Base-by-base conservation (phyloP, 202 grass and related monocot genomes). In the Elaeis oleifera region DNA sequence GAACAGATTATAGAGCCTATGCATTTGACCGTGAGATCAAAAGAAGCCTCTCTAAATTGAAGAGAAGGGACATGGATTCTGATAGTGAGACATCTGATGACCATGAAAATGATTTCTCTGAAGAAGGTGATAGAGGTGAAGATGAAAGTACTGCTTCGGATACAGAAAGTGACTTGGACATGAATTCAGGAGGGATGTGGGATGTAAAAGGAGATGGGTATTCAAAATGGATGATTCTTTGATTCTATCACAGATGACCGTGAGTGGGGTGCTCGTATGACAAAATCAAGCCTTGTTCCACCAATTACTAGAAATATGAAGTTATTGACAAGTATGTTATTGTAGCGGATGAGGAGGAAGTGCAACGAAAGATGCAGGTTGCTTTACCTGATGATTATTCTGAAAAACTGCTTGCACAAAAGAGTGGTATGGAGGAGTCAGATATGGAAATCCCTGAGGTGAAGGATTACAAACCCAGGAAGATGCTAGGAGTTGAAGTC, bases 221-320 rank as follows among this genome's bases (percentile, higher is more conserved):
- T 56, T 77, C 16, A 90, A 89, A 67, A 70, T 81, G 68, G 70
- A 76, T 56, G 88, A 92, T 28, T 70, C 75, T 54, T 60, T 54
- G 88, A 92, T 28, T 79, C 76, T 72, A 67, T 74, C 39, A 71
- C 63, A 3, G 88, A 92, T 69, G 94, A 99, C 69, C 89, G 82
- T 77, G 89, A 88, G 74, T 84, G 86, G 85, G 94, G 94, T 72
- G 94, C 85, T 59, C 94, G 94, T 69, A 99, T 99, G 94, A 99
- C 94, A 66, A 99, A 99, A 79, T 85, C 88, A 24, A 92, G 94
- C 71, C 80, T 94, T 74, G 94, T 99, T 74, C 94, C 94, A 76
- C 94, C 94, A 64, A 84, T 94, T 66, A 99, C 94, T 18, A 86
- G 94, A 79, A 89, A 61, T 99, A 99, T 19, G 94, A 99, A 68